Evolutionary conservation across 164 flowering plant genomes (phyloP).

Genomic region (Stephania japonica): DNA sequence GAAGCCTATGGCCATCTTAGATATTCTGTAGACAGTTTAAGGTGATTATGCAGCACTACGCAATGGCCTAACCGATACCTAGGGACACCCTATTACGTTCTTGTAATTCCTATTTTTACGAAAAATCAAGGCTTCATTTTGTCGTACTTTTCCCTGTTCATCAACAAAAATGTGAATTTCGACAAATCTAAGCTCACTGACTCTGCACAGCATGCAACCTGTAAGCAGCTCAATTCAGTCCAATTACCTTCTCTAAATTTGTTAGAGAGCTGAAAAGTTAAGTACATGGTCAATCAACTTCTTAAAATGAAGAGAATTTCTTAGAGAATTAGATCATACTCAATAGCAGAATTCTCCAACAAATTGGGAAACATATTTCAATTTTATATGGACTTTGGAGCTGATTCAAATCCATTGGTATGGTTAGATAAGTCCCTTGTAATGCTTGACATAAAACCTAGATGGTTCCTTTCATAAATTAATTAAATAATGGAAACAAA

Average conservation of each 20-base stretch:
- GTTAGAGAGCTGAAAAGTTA: not conserved
- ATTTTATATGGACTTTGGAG: not conserved
- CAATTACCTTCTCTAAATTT: not conserved
- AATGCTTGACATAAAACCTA: not conserved
- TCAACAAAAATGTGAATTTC: not conserved
- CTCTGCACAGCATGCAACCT: not conserved
- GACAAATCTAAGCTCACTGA: not conserved
- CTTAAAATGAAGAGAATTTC: not conserved
- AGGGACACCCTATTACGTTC: not conserved
- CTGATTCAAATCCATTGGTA: not conserved
- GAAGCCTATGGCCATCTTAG: too few species aligned
- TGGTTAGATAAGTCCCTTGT: not conserved
- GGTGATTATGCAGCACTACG: too few species aligned
- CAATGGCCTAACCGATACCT: too few species aligned
- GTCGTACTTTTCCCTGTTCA: not conserved
- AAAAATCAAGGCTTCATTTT: not conserved
- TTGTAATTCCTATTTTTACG: not conserved
- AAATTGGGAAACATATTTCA: not conserved
- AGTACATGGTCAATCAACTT: not conserved
- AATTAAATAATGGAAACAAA: not conserved
- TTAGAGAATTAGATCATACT: not conserved
- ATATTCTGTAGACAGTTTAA: too few species aligned
- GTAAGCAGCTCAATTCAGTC: not conserved
- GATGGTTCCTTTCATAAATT: not conserved
- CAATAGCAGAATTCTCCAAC: not conserved